Conservation (phyloP, 2,329 filamentous ascomycete genomes). For the Epicoccum nigrum region DNA sequence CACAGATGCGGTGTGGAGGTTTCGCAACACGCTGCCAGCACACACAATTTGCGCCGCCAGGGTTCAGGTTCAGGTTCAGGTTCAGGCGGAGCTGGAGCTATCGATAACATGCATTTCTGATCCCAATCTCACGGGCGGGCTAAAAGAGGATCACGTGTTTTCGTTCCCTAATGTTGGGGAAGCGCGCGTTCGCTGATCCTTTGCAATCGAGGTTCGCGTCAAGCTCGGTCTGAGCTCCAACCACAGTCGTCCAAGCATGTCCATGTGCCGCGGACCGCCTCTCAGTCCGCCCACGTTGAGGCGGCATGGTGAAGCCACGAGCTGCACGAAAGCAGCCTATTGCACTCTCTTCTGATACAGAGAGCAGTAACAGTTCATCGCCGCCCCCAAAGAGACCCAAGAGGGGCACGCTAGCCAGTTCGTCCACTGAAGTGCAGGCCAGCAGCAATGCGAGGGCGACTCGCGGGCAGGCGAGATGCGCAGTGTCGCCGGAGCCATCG, state of each 20-base stretch:
- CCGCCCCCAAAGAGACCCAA: constrained; percentile 40
- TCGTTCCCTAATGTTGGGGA: neutral
- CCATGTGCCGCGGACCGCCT: constrained; percentile 23
- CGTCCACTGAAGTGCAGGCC: constrained; percentile 23
- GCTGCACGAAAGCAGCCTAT: constrained; percentile 45
- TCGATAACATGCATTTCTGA: too few relatives aligned
- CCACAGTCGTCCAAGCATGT: constrained; percentile 38
- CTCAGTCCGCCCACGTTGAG: constrained; percentile 29
- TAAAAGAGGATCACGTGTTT: constrained; percentile 12
- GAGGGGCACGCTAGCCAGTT: constrained; percentile 36
- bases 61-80: too few relatives aligned
- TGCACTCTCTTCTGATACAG: constrained; percentile 45
- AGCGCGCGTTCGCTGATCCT: neutral
- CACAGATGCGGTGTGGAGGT: constrained; percentile 16
- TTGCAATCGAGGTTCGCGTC: constrained; percentile 15
- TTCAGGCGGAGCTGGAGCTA: too few relatives aligned
- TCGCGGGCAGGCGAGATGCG: constrained; percentile 28
- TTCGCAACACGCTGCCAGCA: constrained; percentile 7
- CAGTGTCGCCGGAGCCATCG: constrained; percentile 29
- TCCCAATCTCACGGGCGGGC: too few relatives aligned
- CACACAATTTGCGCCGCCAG: too few relatives aligned
- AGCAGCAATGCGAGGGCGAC: constrained; percentile 25
- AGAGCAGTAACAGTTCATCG: constrained; percentile 35
- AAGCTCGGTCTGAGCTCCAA: constrained; percentile 14
- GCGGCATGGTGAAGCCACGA: constrained; percentile 49